Conservation (phyloP, 345 rosid species). For the Populus euphratica region DNA sequence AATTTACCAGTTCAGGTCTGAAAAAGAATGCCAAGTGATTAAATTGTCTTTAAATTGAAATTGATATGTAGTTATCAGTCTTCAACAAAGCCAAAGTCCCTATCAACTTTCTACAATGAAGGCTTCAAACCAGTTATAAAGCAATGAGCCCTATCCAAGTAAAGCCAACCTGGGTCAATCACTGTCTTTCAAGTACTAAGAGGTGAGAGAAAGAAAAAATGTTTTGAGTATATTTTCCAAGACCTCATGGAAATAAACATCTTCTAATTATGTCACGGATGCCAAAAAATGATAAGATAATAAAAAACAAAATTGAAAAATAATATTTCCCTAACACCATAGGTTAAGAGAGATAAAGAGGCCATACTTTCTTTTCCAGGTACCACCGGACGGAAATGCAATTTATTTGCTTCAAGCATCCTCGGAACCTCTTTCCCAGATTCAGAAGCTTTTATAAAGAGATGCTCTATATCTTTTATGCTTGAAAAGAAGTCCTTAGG, state of each 20-base stretch:
- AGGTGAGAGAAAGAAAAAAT: background rate
- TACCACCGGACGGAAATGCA: slow-evolving; percentile 75
- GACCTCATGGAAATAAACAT: no score
- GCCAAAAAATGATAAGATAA: background rate
- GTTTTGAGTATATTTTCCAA: background rate
- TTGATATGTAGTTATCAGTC: background rate
- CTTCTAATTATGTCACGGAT: background rate
- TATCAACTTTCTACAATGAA: background rate
- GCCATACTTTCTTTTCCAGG: slow-evolving; percentile 53
- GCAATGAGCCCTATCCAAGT: background rate
- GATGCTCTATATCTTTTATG: slow-evolving; percentile 75
- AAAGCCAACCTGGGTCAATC: background rate
- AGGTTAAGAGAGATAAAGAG: slow-evolving; percentile 21
- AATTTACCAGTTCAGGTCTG: background rate
- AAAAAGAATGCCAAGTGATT: background rate
- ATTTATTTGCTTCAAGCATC: slow-evolving; percentile 95
- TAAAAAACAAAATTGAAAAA: background rate
- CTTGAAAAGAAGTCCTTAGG: slow-evolving; percentile 77
- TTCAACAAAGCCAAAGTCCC: background rate
- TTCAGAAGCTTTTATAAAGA: slow-evolving; percentile 80
- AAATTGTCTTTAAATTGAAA: background rate
- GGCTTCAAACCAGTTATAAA: background rate
- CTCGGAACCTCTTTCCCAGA: slow-evolving; percentile 93
- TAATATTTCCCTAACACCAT: background rate
- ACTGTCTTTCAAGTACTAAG: background rate